phyloP scores from a whole-genome alignment of 2,329 filamentous ascomycete genomes.

The Beauveria brongniartii region DNA sequence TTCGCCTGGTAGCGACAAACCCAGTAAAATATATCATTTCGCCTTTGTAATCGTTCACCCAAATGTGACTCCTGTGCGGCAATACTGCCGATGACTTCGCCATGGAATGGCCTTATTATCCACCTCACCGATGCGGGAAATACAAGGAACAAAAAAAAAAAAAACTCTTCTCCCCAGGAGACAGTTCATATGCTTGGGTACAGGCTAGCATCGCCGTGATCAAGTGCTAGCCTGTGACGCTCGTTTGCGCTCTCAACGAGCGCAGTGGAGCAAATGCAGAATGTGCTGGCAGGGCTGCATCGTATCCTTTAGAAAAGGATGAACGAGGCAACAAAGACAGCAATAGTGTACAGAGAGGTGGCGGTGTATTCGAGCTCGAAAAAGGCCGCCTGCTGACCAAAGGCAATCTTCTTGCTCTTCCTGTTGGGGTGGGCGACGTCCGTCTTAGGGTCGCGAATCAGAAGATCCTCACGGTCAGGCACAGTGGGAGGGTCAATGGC shows the following conservation, averaged over 20 bases:
- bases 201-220: not conserved
- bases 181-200: not conserved
- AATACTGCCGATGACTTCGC: not conserved
- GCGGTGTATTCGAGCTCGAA: constrained; percentile 48
- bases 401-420: constrained; percentile 46
- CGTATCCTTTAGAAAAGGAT: constrained; percentile 14
- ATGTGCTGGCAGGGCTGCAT: not conserved
- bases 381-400: constrained; percentile 44
- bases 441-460: constrained; percentile 47
- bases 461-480: constrained; percentile 48
- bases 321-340: constrained; percentile 39
- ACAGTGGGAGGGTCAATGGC: constrained; percentile 51
- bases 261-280: not conserved
- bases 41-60: constrained; percentile 7
- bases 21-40: constrained; percentile 3
- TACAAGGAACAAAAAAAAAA: not conserved
- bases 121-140: not conserved
- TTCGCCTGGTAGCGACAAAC: constrained; percentile 4
- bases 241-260: not conserved
- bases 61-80: not conserved
- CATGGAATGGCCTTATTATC: not conserved
- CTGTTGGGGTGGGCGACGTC: constrained; percentile 43
- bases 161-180: not conserved
- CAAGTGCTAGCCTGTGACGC: not conserved
- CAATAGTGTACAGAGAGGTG: constrained; percentile 40